Evolutionary conservation across 2,329 filamentous ascomycete species (phyloP), one percentile per base, ranked within the genome.

Genomic region (Gaeumannomyces tritici): DNA sequence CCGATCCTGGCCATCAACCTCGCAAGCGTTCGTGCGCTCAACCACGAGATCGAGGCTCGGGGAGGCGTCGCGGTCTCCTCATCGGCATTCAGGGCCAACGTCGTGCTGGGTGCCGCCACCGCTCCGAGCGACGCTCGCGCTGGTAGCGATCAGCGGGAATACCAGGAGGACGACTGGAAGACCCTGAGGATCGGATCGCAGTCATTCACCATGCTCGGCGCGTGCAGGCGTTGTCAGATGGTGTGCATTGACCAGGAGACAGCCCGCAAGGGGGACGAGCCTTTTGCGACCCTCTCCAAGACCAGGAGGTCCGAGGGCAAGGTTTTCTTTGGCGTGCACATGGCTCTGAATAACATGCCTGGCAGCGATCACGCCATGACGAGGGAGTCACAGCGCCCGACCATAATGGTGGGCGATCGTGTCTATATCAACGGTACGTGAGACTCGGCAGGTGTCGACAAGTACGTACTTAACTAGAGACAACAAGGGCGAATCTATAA

Each of bases 141-240:
- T 69, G 21, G 27, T 33, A 21, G 18, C 24, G 3, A 12, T 15
- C 31, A 59, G 21, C 24, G 31, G 18, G 72, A 91, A 0, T 98
- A 95, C 72, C 81, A 83, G 0, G 93, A 98, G 75, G 95, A 98
- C 67, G 73, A 77, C 7, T 98, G 93, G 93, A 78, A 77, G 15
- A 79, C 75, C 21, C 69, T 96, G 55, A 79, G 76, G 11, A 89
- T 97, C 63, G 89, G 89, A 1, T 67, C 73, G 2, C 80, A 87
- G 63, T 73, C 75, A 12, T n/a, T 91, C 68, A 80, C 89, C 65
- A 84, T 96, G 69, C 76, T 98, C 5, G 93, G 93, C 0, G 84
- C 89, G 3, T 99, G 95, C 70, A 84, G 91, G 64, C 80, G 95
- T 64, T 99, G 95, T 69, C 92, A 96, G 73, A 98, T 99, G 93